Evolutionary conservation across 305 asterid species (phyloP), one percentile per base, ranked within the genome.

Genomic region (Fraxinus albicans): DNA sequence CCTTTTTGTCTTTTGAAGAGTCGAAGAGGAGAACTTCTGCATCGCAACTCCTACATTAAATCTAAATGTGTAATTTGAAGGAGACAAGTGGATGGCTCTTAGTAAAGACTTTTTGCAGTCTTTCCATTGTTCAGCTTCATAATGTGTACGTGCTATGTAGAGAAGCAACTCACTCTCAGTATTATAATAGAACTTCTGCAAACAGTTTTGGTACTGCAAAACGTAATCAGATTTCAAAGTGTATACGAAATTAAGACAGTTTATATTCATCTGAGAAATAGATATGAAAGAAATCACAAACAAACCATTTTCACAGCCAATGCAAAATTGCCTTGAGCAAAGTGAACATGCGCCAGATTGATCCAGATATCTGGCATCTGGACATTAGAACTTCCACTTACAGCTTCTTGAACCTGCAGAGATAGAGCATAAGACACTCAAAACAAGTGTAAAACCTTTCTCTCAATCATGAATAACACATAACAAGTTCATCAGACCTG

Each of bases 61-160:
- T 87, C 95, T 90, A 79, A 94, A 87, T 17, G 98, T 93, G 87
- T 96, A 92, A 89, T 94, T 94, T 81, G 99, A 91, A 81, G 99
- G 99, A 81, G 95, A 94, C 91, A 96, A 85, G 91, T 96, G 99
- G 86, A 94, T 96, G 79, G 99, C 99, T 88, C 97, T 90, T 78
- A 96, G 91, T 73, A 96, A 84, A 47, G 99, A 90, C 92, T 92
- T 96, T 85, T 91, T 96, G 86, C 99, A 96, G 82, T 96, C 99
- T 87, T 90, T 97, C 99, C 99, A 96, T 86, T 96, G 99, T 79
- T 96, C 99, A 84, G 99, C 98, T 90, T 96, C 99, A 87, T 96
- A 96, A 90, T 96, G 98, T 65, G 98, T 94, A 60, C 99, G 95
- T 78, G 99, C 98, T 78, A 94, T 88, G 91, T 92, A 96, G 85